phyloP scores from a whole-genome alignment of 1,139 yeast genomes.

The Pichia sp. region DNA sequence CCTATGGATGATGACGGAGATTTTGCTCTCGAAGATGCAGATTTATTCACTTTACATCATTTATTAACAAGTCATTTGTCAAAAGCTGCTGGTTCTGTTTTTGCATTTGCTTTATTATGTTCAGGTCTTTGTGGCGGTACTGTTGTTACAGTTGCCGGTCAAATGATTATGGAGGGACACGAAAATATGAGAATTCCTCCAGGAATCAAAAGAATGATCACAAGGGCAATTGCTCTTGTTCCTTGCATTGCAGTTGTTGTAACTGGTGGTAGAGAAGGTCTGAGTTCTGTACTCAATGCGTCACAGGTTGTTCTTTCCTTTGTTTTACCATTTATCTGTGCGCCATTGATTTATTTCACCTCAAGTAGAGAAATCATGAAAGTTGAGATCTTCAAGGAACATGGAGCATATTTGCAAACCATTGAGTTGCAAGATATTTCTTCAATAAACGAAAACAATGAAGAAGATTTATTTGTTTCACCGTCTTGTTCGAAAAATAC shows the following conservation, averaged over 20 bases:
- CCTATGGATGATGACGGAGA: conserved; percentile 59
- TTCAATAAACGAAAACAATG: no score
- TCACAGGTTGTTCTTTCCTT: conserved; percentile 85
- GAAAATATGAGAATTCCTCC: conserved; percentile 81
- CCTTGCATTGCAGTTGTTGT: conserved; percentile 82
- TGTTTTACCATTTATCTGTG: conserved; percentile 76
- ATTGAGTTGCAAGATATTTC: no score
- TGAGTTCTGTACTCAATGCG: conserved; percentile 70
- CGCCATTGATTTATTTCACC: conserved; percentile 69
- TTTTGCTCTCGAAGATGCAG: conserved; percentile 44
- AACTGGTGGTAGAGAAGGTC: conserved; percentile 77
- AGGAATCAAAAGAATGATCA: conserved; percentile 73
- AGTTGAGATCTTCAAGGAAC: conserved; percentile 31
- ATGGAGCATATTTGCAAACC: no score
- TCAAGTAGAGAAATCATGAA: conserved; percentile 61
- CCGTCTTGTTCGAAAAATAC: no score
- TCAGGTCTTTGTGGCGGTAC: conserved; percentile 99
- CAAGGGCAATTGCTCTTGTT: conserved; percentile 76
- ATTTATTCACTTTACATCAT: conserved; percentile 75
- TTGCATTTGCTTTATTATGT: conserved; percentile 84
- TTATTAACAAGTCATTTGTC: conserved; percentile 67
- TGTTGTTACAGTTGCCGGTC: conserved; percentile 96
- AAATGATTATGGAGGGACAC: conserved; percentile 93
- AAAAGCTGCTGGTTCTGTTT: conserved; percentile 86
- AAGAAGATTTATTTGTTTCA: no score